Conservation (phyloP, 192 early-diverging fungal genomes). For the Mortierella claussenii region DNA sequence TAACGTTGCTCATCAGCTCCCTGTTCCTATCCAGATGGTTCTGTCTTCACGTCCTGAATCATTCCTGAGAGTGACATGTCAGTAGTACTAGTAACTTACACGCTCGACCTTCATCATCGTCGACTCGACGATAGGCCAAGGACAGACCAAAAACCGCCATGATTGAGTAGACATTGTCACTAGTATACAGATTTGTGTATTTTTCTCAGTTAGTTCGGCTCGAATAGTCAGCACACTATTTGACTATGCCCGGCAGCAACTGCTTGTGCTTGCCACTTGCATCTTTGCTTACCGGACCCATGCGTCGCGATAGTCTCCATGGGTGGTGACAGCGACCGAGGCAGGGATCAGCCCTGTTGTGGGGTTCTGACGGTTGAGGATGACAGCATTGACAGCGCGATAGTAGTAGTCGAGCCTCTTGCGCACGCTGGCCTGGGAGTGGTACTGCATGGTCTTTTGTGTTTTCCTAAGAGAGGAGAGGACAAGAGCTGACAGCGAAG, state of each 20-base stretch:
- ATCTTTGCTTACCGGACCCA: constrained; percentile 75
- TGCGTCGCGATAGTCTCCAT: constrained; percentile 88
- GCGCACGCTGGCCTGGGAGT: constrained; percentile 34
- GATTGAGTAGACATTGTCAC: constrained; percentile 92
- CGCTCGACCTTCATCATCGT: constrained; percentile 82
- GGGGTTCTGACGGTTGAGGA: constrained; percentile 82
- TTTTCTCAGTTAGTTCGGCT: not conserved
- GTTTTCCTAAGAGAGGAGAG: no score
- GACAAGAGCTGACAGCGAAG: no score
- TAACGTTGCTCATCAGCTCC: no score
- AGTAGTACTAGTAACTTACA: constrained; percentile 76
- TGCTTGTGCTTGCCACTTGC: no score
- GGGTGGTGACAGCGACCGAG: constrained; percentile 85
- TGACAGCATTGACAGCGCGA: constrained; percentile 74
- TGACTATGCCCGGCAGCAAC: no score
- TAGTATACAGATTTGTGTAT: constrained; percentile 10
- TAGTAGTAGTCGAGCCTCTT: constrained; percentile 81
- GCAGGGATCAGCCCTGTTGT: constrained; percentile 89
- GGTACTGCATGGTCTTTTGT: no score
- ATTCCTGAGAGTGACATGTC: no score
- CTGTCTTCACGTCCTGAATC: not conserved
- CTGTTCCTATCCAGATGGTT: not conserved
- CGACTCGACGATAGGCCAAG: constrained; percentile 82
- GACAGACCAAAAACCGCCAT: constrained; percentile 84
- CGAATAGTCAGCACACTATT: not conserved